Evolutionary conservation across 495 filamentous ascomycete species (phyloP).

Genomic region (Aspergillus bridgeri): DNA sequence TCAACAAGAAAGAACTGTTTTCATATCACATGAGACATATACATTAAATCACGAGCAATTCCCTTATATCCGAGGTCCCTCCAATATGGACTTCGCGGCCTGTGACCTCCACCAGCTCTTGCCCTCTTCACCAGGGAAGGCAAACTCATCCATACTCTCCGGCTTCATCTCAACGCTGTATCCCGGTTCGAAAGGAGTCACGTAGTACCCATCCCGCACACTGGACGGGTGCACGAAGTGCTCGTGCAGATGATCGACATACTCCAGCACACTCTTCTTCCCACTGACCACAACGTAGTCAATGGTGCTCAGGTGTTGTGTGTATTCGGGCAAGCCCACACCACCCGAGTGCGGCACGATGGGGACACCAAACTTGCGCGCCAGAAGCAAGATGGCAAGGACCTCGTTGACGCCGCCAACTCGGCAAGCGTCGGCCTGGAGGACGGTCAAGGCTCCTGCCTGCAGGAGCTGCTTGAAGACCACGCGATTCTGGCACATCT

Average conservation of each 20-base stretch:
- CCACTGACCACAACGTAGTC: slow-evolving; percentile 89
- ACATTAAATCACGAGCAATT: slow-evolving; percentile 17
- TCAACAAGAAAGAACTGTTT: slow-evolving; percentile 10
- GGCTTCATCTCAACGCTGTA: slow-evolving; percentile 93
- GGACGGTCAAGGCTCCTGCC: slow-evolving; percentile 76
- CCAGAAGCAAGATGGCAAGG: slow-evolving; percentile 84
- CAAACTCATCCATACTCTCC: slow-evolving; percentile 75
- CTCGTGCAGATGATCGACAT: slow-evolving; percentile 91
- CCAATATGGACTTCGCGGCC: slow-evolving; percentile 63
- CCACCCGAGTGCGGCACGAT: slow-evolving; percentile 88
- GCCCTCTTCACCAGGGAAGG: slow-evolving; percentile 71
- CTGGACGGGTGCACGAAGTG: slow-evolving; percentile 81
- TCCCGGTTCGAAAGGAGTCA: slow-evolving; percentile 75
- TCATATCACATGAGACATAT: slow-evolving; percentile 25
- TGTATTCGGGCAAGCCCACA: slow-evolving; percentile 90
- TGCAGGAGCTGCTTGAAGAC: slow-evolving; percentile 90
- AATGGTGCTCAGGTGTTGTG: slow-evolving; percentile 88
- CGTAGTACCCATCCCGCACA: slow-evolving; percentile 83
- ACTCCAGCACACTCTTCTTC: slow-evolving; percentile 79
- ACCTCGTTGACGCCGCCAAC: slow-evolving; percentile 93
- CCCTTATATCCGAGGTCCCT: slow-evolving; percentile 43
- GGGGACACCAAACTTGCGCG: slow-evolving; percentile 77
- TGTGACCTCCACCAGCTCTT: slow-evolving; percentile 80
- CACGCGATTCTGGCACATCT: slow-evolving; percentile 96
- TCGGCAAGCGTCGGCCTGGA: slow-evolving; percentile 89